Evolutionary conservation across 805 yeast species (phyloP).

Genomic region (Jamesozyma rosinii): DNA sequence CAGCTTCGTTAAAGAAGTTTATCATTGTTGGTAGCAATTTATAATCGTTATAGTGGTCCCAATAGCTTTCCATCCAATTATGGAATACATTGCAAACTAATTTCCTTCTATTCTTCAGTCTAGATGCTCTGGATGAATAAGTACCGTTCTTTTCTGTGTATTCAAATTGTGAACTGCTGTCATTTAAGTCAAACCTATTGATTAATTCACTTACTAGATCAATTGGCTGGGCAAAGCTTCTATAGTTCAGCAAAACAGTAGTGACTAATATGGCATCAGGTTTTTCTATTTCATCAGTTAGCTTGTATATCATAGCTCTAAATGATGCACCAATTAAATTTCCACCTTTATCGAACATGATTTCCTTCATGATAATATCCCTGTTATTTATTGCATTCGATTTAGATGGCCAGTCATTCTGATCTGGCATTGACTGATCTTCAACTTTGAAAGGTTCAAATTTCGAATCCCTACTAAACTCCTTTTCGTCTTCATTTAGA

Average conservation of each 20-base stretch:
- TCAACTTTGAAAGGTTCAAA: slow-evolving; percentile 31
- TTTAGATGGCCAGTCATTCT: slow-evolving; percentile 5
- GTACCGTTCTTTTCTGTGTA: slow-evolving; percentile 30
- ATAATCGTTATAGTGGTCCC: slow-evolving; percentile 61
- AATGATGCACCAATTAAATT: slow-evolving; percentile 61
- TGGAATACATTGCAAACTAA: slow-evolving; percentile 61
- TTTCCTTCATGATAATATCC: slow-evolving; percentile 33
- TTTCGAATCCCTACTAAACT: slow-evolving; percentile 31
- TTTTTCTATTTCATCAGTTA: slow-evolving; percentile 55
- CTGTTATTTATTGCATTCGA: slow-evolving; percentile 15
- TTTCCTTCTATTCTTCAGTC: slow-evolving; percentile 52
- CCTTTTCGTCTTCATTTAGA: slow-evolving; percentile 27
- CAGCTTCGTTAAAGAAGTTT: slow-evolving; percentile 72
- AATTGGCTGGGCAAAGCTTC: slow-evolving; percentile 57
- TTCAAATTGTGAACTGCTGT: slow-evolving; percentile 29
- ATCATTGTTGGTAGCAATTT: slow-evolving; percentile 56
- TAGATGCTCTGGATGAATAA: slow-evolving; percentile 36
- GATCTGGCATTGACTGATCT: slow-evolving; percentile 6
- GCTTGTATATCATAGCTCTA: slow-evolving; percentile 52
- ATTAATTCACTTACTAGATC: slow-evolving; percentile 63
- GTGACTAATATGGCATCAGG: slow-evolving; percentile 63
- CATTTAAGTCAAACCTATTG: slow-evolving; percentile 49
- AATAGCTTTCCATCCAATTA: slow-evolving; percentile 84
- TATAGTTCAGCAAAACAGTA: slow-evolving; percentile 67
- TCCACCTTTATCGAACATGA: slow-evolving; percentile 34